Evolutionary conservation across 2,329 filamentous ascomycete species (phyloP).

Genomic region (Chalaropsis ovoidea): DNA sequence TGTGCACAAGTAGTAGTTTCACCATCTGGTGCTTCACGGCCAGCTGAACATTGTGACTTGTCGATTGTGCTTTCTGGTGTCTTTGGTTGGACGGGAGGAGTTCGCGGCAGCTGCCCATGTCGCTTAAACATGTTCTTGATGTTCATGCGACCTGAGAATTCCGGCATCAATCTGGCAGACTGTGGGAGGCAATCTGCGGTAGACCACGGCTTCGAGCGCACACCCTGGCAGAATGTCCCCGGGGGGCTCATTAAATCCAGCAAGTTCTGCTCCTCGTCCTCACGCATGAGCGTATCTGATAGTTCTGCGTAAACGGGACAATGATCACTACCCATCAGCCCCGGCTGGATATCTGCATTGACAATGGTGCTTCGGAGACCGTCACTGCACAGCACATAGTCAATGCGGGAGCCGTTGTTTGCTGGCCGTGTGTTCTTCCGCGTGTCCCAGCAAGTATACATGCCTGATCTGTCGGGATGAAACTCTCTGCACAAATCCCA

Average conservation of each 20-base stretch:
- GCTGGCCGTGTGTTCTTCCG: conserved; percentile 91
- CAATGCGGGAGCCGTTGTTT: conserved; percentile 86
- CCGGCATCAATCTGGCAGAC: conserved; percentile 74
- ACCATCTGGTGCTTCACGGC: neutral
- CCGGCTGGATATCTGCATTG: conserved; percentile 81
- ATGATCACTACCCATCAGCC: conserved; percentile 88
- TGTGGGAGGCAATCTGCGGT: conserved; percentile 57
- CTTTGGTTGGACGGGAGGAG: neutral
- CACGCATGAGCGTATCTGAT: conserved; percentile 48
- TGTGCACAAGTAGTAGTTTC: neutral
- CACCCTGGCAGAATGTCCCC: conserved; percentile 59
- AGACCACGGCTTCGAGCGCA: conserved; percentile 56
- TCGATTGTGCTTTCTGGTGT: neutral
- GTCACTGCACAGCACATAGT: conserved; percentile 79
- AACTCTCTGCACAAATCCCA: conserved; percentile 78
- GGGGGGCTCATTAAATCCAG: conserved; percentile 68
- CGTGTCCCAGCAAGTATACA: conserved; percentile 98
- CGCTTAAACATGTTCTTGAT: conserved; percentile 85
- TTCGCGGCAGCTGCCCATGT: neutral
- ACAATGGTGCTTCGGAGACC: conserved; percentile 71
- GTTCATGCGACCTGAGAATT: conserved; percentile 72
- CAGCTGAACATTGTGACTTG: neutral
- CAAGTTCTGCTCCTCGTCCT: conserved; percentile 44
- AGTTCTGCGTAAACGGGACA: conserved; percentile 80
- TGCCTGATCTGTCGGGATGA: conserved; percentile 67